phyloP scores from a whole-genome alignment of 2,329 filamentous ascomycete genomes.

The Beauveria caledonica region DNA sequence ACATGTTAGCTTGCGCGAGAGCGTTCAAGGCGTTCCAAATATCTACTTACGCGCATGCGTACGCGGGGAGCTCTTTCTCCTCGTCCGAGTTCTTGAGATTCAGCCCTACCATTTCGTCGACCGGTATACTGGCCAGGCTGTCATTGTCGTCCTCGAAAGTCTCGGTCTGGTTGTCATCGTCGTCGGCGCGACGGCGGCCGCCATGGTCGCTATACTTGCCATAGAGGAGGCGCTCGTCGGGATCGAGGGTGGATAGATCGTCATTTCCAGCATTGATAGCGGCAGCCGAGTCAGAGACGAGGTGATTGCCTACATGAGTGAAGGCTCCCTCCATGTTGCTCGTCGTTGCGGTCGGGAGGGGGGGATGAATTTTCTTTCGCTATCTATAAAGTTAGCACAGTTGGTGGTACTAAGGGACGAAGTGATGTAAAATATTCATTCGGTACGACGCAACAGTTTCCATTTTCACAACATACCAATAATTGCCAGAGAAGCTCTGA shows the following conservation, averaged over 20 bases:
- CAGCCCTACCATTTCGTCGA: conserved; percentile 64
- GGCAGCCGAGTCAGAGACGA: conserved; percentile 74
- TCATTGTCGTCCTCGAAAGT: conserved; percentile 69
- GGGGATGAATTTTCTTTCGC: conserved; percentile 7
- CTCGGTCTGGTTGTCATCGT: conserved; percentile 85
- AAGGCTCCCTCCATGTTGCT: conserved; percentile 75
- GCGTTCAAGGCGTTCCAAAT: conserved; percentile 1
- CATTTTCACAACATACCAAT: neutral
- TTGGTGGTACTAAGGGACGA: neutral
- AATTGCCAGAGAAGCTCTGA: neutral
- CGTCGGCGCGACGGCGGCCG: conserved; percentile 64
- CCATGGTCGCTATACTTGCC: conserved; percentile 55
- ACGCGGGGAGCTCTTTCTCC: conserved; percentile 82
- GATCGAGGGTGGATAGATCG: conserved; percentile 59
- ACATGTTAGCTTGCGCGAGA: conserved; percentile 19
- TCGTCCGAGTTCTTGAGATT: conserved; percentile 56
- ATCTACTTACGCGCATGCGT: conserved; percentile 82
- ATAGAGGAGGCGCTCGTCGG: conserved; percentile 75
- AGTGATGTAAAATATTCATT: neutral
- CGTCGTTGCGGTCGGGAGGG: neutral
- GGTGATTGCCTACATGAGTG: conserved; percentile 78
- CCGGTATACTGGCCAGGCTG: conserved; percentile 69
- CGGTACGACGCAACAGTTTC: neutral
- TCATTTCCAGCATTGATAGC: conserved; percentile 85
- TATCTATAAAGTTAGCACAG: neutral